phyloP scores from a whole-genome alignment of 2,329 filamentous ascomycete species.

The Rutstroemia sp. region DNA sequence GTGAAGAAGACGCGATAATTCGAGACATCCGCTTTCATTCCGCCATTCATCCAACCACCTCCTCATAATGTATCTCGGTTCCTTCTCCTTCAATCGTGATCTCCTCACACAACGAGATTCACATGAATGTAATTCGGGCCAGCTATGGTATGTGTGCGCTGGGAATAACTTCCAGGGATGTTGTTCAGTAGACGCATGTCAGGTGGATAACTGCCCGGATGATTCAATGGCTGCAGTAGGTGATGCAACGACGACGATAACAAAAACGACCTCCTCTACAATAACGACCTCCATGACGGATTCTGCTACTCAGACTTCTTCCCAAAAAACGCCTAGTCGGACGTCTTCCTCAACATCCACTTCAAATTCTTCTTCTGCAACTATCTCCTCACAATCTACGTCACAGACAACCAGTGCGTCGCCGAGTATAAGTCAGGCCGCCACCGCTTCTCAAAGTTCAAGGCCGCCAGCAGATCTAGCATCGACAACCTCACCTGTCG shows the following conservation, averaged over 20 bases:
- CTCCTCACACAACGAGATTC: conserved; percentile 2
- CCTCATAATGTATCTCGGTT: conserved; percentile 5
- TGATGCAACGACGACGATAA: not conserved
- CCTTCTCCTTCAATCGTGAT: not conserved
- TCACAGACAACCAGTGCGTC: not conserved
- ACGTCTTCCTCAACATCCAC: not conserved
- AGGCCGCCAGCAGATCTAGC: not conserved
- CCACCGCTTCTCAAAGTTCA: not conserved
- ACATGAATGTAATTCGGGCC: not conserved
- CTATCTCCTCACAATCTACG: not conserved
- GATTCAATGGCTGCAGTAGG: not conserved
- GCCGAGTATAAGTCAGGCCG: not conserved
- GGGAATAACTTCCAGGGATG: not conserved
- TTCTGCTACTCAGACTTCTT: not conserved
- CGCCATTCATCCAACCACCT: not conserved
- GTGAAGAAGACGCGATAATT: not conserved
- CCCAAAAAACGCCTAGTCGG: not conserved
- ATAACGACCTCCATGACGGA: not conserved
- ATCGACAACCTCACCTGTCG: not conserved
- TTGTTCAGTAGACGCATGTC: conserved; percentile 9
- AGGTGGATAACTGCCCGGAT: conserved; percentile 2
- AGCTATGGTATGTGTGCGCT: conserved; percentile 3
- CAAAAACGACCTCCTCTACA: not conserved
- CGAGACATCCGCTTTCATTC: not conserved
- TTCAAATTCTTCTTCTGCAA: not conserved